Evolutionary conservation across 1,284 basidiomycete genomes (phyloP), one percentile per base, ranked within the genome.

Genomic region (Sphaerobolus stellatus): DNA sequence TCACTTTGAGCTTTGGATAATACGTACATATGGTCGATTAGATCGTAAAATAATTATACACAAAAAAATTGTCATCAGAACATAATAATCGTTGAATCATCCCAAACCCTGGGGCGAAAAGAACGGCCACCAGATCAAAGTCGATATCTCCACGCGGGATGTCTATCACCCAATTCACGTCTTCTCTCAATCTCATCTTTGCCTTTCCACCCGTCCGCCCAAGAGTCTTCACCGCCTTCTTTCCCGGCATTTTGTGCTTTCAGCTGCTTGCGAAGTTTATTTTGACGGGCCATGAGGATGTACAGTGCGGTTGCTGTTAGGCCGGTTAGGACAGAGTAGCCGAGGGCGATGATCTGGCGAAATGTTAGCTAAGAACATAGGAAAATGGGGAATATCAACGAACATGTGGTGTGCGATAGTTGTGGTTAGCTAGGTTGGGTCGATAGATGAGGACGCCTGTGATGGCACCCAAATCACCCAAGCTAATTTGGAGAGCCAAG

Each of bases 391-490:
- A 24, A 5, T 5, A 24, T 4, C 16, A 36, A 28, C 44, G 25
- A 30, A 52, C 50, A 62, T 86, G 81, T 11, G 84, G 83, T 49
- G 69, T 78, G 31, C 82, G 76, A 69, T 77, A 87, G 44, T 75
- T 67, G 62, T 82, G 66, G 2, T 63, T 68, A 8, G 70, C 65
- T 31, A 82, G 73, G 44, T 68, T 73, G 3, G 81, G 80, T 27
- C 80, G 66, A 62, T 81, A 84, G 48, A 85, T 72, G 60, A 80
- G 73, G 49, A 77, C 78, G 6, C 56, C 53, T 25, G 79, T 75
- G 55, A 88, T 80, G 20, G 83, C 81, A 5, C 84, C 86, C 41
- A 82, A 69, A 61, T 88, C 83, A 6, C 84, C 84, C 11, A 87
- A 78, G 14, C 77, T 79, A 56, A 89, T 86, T 64, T 86, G 83